Evolutionary conservation across 768 basidiomycete genomes (phyloP), one percentile per base, ranked within the genome.

Genomic region (Amanita thiersii): DNA sequence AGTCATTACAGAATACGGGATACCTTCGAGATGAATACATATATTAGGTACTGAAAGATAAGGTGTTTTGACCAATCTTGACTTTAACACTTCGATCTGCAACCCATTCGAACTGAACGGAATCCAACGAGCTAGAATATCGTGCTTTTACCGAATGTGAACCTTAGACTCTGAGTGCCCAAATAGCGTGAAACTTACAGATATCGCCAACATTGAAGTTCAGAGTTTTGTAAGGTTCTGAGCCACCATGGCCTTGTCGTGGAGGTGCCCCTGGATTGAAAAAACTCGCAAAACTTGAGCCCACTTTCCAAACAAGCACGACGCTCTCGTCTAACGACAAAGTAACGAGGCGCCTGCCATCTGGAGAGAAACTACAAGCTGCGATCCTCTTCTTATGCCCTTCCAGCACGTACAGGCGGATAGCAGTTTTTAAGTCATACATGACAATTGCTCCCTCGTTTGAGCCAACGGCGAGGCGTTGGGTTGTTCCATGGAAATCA

Each of bases 361-460:
- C 96, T 0, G 92, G 86, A 5, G 91, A 94, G 58, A 96, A 98
- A 44, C 82, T 87, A 47, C 88, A 83, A 0, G 89, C 90, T 0
- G 86, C 75, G 7, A 91, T 76, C 1, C 72, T 68, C 53, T 82
- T 81, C 56, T 79, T 80, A 64, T 97, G 93, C 0, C 89, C 84
- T 52, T 98, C 93, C 8, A 99, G 77, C 0, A 99, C 87, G 54
- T 97, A 99, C 10, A 98, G 68, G 8, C 96, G 78, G 1, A 87
- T 97, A 0, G 92, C 93, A 0, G 92, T 91, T 61, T 97, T 96
- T 39, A 98, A 72, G 56, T 98, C 96, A 55, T 96, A 98, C 82
- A 96, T 91, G 44, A 90, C 73, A 39, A 92, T 80, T 0, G 92
- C 91, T 0, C 94, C 96, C 62, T 99, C 96, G 43, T 77, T 79